phyloP scores from a whole-genome alignment of 2,329 filamentous ascomycete species.

The Bimuria novae-zelandiae region DNA sequence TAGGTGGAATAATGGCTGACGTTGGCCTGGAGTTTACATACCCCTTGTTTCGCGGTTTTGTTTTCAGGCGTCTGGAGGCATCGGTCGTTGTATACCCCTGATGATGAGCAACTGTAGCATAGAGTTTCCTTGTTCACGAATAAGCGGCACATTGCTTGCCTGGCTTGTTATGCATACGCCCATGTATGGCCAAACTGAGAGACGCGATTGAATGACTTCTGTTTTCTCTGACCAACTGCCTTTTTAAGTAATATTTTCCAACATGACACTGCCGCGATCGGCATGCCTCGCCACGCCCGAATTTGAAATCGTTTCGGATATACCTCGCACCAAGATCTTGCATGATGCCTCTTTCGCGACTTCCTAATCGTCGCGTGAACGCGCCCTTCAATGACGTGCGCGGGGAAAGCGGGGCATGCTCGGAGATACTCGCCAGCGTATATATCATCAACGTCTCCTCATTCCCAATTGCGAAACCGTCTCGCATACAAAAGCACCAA shows the following conservation, averaged over 20 bases:
- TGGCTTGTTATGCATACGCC: neutral
- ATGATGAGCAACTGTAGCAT: conserved; percentile 3
- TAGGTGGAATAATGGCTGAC: too few species aligned
- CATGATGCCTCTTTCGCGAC: neutral
- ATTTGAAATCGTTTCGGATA: too few species aligned
- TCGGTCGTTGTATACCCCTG: conserved; percentile 4
- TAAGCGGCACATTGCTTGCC: neutral
- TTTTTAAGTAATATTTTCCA: too few species aligned
- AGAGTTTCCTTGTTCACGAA: neutral
- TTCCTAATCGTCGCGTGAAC: neutral
- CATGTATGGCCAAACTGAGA: neutral
- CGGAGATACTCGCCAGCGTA: conserved; percentile 1
- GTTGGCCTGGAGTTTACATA: conserved; percentile 1
- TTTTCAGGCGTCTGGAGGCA: neutral
- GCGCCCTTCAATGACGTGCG: conserved; percentile 12
- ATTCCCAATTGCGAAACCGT: neutral
- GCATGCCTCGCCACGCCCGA: too few species aligned
- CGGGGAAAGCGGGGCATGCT: conserved; percentile 11
- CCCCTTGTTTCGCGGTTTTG: neutral
- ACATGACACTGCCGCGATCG: too few species aligned
- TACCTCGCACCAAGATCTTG: too few species aligned
- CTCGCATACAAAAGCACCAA: neutral
- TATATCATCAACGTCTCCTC: conserved; percentile 5
- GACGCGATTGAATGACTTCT: too few species aligned
- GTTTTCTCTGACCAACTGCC: too few species aligned